phyloP scores from a whole-genome alignment of 768 basidiomycete genomes.

The Pisolithus albus region DNA sequence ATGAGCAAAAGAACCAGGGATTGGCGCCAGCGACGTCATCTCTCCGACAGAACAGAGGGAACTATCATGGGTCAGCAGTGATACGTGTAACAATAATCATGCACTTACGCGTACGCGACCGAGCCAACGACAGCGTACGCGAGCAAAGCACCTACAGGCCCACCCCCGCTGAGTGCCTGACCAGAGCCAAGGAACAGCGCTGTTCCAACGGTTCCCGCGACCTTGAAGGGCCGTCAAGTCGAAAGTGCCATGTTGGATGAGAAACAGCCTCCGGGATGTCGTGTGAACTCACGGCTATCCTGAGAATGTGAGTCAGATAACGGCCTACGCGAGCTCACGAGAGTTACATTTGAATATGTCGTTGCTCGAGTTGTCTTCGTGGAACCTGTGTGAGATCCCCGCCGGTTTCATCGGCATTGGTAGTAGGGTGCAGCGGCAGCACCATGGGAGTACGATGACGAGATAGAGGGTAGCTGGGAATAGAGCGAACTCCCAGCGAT shows the following conservation, averaged over 20 bases:
- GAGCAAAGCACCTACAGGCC: constrained; percentile 60
- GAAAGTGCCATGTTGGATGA: too few relatives aligned
- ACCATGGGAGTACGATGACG: too few relatives aligned
- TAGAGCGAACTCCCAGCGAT: too few relatives aligned
- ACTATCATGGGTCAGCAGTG: constrained; percentile 19
- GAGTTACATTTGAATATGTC: constrained; percentile 72
- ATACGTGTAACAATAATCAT: constrained; percentile 17
- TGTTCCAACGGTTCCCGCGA: constrained; percentile 57
- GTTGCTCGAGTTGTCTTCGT: constrained; percentile 58
- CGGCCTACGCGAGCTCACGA: not conserved
- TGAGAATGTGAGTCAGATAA: not conserved
- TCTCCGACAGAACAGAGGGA: constrained; percentile 65
- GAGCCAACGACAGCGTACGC: constrained; percentile 60
- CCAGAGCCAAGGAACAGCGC: constrained; percentile 72
- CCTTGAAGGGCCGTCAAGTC: not conserved
- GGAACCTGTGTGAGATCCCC: not conserved
- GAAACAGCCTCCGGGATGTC: not conserved
- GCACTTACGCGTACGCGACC: constrained; percentile 54
- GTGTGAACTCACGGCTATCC: too few relatives aligned
- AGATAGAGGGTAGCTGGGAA: too few relatives aligned
- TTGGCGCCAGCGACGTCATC: constrained; percentile 75
- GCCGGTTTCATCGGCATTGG: too few relatives aligned
- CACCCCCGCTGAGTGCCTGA: constrained; percentile 49
- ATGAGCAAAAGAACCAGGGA: constrained; percentile 74
- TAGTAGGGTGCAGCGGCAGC: too few relatives aligned